These are phyloP conservation scores for Chionographis japonica DNA, from an alignment of 106 monocot species.

Conservation along the genomic window DNA sequence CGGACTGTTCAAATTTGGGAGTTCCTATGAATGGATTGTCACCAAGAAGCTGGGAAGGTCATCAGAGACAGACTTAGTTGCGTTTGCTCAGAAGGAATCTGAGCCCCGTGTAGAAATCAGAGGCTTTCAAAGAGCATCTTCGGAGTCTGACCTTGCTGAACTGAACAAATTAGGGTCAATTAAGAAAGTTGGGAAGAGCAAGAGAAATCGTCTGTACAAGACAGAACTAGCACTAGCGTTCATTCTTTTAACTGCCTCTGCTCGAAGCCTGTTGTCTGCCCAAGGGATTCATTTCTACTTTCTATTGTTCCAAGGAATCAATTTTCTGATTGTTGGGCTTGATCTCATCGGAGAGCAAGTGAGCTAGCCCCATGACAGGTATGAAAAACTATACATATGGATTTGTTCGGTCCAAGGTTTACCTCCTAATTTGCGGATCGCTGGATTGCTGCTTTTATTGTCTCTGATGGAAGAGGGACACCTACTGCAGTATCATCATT, in stretches of 20 bases:
- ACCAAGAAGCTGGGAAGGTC: constrained; percentile 72
- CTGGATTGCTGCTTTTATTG: no score
- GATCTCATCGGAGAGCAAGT: constrained; percentile 72
- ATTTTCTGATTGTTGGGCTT: constrained; percentile 56
- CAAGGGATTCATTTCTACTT: constrained; percentile 78
- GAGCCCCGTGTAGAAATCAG: constrained; percentile 13
- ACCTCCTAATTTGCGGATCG: no score
- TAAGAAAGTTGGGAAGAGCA: constrained; percentile 31
- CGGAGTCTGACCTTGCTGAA: constrained; percentile 42
- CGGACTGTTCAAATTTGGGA: constrained; percentile 69
- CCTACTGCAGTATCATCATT: no score
- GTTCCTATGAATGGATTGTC: constrained; percentile 75
- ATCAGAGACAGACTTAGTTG: constrained; percentile 52
- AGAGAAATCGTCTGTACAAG: constrained; percentile 27
- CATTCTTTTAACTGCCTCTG: constrained; percentile 50
- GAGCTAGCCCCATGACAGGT: constrained; percentile 12
- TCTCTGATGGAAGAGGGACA: no score
- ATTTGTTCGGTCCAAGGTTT: no score
- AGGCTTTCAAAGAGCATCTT: constrained; percentile 32
- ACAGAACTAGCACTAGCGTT: constrained; percentile 45
- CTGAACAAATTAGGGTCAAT: constrained; percentile 27
- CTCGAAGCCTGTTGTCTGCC: constrained; percentile 53
- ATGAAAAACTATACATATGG: no score
- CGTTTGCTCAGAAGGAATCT: constrained; percentile 40
- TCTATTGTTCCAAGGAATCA: constrained; percentile 60